Evolutionary conservation across 2,329 filamentous ascomycete genomes (phyloP).

Genomic region (Cladosporium halotolerans): DNA sequence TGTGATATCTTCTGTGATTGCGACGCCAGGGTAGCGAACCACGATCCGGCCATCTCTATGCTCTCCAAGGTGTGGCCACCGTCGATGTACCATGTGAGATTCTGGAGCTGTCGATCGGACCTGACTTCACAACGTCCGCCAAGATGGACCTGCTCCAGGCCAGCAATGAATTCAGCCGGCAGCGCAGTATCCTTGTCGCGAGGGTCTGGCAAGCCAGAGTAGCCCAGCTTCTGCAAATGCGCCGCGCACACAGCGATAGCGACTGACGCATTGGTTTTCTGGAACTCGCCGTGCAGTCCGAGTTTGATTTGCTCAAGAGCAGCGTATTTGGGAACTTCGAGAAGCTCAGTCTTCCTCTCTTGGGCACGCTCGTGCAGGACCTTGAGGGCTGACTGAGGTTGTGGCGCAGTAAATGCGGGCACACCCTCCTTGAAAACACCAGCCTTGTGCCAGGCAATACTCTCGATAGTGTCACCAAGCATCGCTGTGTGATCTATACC

Average conservation of each 20-base stretch:
- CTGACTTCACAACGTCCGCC: constrained; percentile 73
- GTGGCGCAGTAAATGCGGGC: constrained; percentile 57
- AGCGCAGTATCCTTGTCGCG: constrained; percentile 40
- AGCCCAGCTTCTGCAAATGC: constrained; percentile 47
- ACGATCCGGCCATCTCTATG: constrained; percentile 66
- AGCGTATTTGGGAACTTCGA: constrained; percentile 45
- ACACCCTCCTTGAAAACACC: constrained; percentile 71
- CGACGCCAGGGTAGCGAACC: constrained; percentile 54
- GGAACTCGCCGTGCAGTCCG: constrained; percentile 56
- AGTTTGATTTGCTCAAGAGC: constrained; percentile 45
- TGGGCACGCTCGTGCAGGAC: constrained; percentile 52
- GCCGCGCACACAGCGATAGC: constrained; percentile 54
- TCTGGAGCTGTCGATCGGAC: constrained; percentile 40
- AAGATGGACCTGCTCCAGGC: constrained; percentile 61
- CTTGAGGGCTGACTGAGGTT: constrained; percentile 48
- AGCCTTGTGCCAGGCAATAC: constrained; percentile 89
- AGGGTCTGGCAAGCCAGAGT: constrained; percentile 36
- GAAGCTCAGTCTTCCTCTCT: constrained; percentile 44
- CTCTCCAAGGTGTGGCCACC: constrained; percentile 85
- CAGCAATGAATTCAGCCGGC: constrained; percentile 56
- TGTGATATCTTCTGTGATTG: constrained; percentile 28
- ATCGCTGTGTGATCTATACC: constrained; percentile 81
- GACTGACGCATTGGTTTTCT: constrained; percentile 57
- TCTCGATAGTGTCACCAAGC: constrained; percentile 69
- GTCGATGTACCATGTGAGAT: constrained; percentile 72